Base-by-base conservation (phyloP, 495 filamentous ascomycete species). In the Aspergillus indologenus region DNA sequence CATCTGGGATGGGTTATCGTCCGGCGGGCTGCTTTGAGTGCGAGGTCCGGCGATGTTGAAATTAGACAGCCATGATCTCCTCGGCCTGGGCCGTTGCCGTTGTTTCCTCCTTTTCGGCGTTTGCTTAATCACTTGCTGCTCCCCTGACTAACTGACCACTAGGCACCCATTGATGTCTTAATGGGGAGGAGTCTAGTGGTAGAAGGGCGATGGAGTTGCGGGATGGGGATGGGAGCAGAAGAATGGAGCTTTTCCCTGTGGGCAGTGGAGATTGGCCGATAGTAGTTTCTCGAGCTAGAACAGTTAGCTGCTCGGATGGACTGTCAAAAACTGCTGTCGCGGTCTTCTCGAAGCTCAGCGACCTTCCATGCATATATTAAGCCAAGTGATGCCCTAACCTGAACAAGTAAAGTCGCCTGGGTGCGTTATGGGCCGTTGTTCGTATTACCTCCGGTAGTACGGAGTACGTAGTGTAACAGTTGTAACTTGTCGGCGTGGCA, bases 301-400 rank as follows among this genome's bases (percentile, higher is more conserved):
- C 18, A 31, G 48, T 17, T 29, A 24, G 48, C 29, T 18, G 43
- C 24, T 40, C 34, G 12, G 34, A 40, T 19, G 48, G 24, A 31
- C 15, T 26, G 48, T 49, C 45, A 40, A 29, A 45, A 20, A 26
- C 12, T 23, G 45, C 47, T 24, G 56, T 24, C 24, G 24, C 50
- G 22, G 22, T 20, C 45, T 63, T 63, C 61, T 59, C 56, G 61
- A 63, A 63, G 61, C 46, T 44, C 56, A 45, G 29, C 51, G 42
- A 43, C 34, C 52, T 56, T 63, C 61, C 53, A 63, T 59, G 57
- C 53, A 57, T 60, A 48, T 26, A 53, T 63, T 59, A 48, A 54
- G 34, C 56, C 44, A 50, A 34, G 20, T 11, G 45, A 45, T 23
- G 31, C 19, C 24, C 60, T 62, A 62, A 53, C 55, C 49, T 2